Evolutionary conservation across 2,329 filamentous ascomycete species (phyloP).

Genomic region (Scedosporium apiospermum): DNA sequence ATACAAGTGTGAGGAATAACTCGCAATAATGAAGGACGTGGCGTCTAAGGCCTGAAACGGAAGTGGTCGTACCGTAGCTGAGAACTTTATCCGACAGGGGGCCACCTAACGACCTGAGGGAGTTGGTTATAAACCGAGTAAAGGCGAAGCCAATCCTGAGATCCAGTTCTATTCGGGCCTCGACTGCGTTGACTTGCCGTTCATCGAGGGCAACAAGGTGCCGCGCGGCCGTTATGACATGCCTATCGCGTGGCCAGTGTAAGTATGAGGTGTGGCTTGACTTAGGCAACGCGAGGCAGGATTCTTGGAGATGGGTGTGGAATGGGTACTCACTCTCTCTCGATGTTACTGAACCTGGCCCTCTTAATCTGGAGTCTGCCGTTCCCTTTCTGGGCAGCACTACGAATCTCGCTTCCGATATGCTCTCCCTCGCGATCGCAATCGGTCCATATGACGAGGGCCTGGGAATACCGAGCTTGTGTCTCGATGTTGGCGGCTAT

Average conservation of each 20-base stretch:
- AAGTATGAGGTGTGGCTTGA: slow-evolving; percentile 3
- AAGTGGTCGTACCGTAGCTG: slow-evolving; percentile 60
- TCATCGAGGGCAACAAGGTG: slow-evolving; percentile 73
- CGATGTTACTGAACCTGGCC: slow-evolving; percentile 92
- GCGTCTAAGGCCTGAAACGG: background rate
- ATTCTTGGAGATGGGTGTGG: background rate
- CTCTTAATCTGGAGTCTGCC: slow-evolving; percentile 67
- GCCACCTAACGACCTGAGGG: slow-evolving; percentile 62
- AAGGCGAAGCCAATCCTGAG: slow-evolving; percentile 87
- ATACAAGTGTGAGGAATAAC: background rate
- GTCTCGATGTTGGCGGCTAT: slow-evolving; percentile 79
- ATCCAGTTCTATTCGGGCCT: slow-evolving; percentile 84
- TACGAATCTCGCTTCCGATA: slow-evolving; percentile 84
- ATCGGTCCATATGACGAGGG: slow-evolving; percentile 96
- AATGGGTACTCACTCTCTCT: slow-evolving; percentile 53
- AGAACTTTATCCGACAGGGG: slow-evolving; percentile 56
- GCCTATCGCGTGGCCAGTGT: slow-evolving; percentile 36
- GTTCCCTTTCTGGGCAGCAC: slow-evolving; percentile 69
- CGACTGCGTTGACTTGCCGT: slow-evolving; percentile 76
- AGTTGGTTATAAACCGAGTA: slow-evolving; percentile 76
- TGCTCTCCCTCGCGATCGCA: slow-evolving; percentile 97
- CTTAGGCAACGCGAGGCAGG: slow-evolving; percentile 7
- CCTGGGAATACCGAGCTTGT: slow-evolving; percentile 62
- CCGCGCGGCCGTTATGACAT: slow-evolving; percentile 76
- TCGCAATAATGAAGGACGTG: slow-evolving; percentile 5